Evolutionary conservation across 148 eudicot genomes (phyloP).

Genomic region (Cornus kousa): DNA sequence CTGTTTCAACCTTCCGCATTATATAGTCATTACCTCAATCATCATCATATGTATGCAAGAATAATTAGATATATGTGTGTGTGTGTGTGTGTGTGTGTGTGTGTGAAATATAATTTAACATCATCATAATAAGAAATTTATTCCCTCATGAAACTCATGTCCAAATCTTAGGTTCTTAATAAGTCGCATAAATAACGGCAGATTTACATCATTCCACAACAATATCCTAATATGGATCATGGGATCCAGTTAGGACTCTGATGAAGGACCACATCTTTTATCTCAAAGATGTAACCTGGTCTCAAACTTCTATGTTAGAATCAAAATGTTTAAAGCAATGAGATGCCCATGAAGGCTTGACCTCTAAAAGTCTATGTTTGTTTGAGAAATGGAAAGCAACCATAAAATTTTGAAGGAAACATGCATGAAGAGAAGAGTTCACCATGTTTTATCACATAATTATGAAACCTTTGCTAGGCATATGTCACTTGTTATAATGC

Average conservation of each 20-base stretch:
- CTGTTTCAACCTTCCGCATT: too few species aligned
- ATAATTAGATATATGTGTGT: too few species aligned
- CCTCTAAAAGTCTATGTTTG: background rate
- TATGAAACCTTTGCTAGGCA: background rate
- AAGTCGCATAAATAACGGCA: background rate
- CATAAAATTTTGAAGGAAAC: background rate
- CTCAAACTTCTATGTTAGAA: background rate
- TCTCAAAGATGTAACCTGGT: background rate
- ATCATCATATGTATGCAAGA: too few species aligned
- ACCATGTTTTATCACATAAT: background rate
- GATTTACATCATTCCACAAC: background rate
- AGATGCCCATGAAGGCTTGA: constrained; percentile 1
- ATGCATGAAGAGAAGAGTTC: background rate
- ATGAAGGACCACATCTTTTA: background rate
- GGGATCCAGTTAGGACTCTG: background rate
- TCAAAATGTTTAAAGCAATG: background rate
- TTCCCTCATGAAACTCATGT: background rate
- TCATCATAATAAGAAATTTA: background rate
- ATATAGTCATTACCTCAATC: too few species aligned
- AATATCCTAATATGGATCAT: background rate
- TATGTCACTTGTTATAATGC: background rate
- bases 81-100: too few species aligned
- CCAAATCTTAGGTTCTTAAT: background rate
- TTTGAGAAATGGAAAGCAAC: background rate
- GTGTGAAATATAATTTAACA: background rate